phyloP scores from a whole-genome alignment of 2,329 filamentous ascomycete genomes.

The Fusarium oligoseptatum region DNA sequence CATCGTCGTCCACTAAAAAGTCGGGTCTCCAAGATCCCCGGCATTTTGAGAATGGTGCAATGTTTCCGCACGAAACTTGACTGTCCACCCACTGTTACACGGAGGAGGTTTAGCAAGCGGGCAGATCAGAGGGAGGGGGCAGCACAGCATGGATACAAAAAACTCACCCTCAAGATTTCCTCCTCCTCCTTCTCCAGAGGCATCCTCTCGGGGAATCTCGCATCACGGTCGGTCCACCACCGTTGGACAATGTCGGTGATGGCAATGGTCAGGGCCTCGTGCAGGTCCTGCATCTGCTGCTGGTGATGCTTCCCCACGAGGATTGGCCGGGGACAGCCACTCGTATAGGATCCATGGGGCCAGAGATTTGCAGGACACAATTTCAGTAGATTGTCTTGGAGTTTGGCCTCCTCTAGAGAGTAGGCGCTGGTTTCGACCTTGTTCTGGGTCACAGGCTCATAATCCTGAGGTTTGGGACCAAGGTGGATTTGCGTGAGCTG shows the following conservation, averaged over 20 bases:
- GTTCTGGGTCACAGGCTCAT: slow-evolving; percentile 4
- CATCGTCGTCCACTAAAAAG: slow-evolving; percentile 52
- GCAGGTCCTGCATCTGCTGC: slow-evolving; percentile 47
- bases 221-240: slow-evolving; percentile 54
- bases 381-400: slow-evolving; percentile 34
- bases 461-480: slow-evolving; percentile 10
- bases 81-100: slow-evolving; percentile 47
- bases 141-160: background rate
- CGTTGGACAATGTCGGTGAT: slow-evolving; percentile 53
- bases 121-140: background rate
- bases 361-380: slow-evolving; percentile 47
- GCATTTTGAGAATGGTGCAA: slow-evolving; percentile 39
- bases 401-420: slow-evolving; percentile 31
- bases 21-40: slow-evolving; percentile 56
- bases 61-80: slow-evolving; percentile 43
- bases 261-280: slow-evolving; percentile 49
- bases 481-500: slow-evolving; percentile 41
- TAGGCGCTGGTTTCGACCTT: slow-evolving; percentile 11
- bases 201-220: slow-evolving; percentile 51
- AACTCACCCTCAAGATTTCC: slow-evolving; percentile 44
- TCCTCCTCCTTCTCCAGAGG: slow-evolving; percentile 50
- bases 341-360: slow-evolving; percentile 46
- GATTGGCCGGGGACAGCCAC: slow-evolving; percentile 51
- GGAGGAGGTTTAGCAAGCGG: background rate
- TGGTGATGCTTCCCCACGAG: slow-evolving; percentile 50